Evolutionary conservation across 257 asterid species (phyloP).

Genomic region (Plantago major): DNA sequence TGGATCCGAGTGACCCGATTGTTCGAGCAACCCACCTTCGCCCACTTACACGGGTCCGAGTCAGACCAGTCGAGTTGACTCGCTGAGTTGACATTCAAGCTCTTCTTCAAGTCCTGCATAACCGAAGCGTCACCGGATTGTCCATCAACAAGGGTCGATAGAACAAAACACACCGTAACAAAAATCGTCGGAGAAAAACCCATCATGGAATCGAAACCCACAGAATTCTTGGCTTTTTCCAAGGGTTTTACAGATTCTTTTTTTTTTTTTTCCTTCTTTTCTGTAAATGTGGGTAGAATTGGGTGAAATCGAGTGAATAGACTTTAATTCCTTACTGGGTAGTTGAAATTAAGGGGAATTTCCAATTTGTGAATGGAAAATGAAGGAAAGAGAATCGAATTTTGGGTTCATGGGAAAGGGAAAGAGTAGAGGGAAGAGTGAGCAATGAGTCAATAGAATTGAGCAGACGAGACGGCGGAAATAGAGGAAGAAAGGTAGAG

Average conservation of each 20-base stretch:
- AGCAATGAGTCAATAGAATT: background rate
- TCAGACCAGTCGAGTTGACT: constrained; percentile 42
- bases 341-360: background rate
- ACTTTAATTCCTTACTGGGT: too few species aligned
- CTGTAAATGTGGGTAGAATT: too few species aligned
- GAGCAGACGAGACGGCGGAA: constrained; percentile 20
- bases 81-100: constrained; percentile 21
- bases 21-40: constrained; percentile 26
- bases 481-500: constrained; percentile 10
- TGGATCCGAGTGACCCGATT: constrained; percentile 59
- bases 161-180: constrained; percentile 14
- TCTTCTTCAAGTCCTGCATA: constrained; percentile 47
- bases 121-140: constrained; percentile 47
- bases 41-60: constrained; percentile 46
- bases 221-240: too few species aligned
- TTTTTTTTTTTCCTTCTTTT: too few species aligned
- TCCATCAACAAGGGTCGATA: constrained; percentile 19
- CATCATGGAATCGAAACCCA: too few species aligned
- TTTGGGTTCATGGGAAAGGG: background rate
- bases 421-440: too few species aligned
- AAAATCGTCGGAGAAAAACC: background rate
- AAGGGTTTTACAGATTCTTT: background rate
- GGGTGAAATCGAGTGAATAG: background rate
- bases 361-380: background rate
- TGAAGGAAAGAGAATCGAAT: background rate